Conservation (phyloP, 805 yeast species). For the Yamadazyma tumulicola region DNA sequence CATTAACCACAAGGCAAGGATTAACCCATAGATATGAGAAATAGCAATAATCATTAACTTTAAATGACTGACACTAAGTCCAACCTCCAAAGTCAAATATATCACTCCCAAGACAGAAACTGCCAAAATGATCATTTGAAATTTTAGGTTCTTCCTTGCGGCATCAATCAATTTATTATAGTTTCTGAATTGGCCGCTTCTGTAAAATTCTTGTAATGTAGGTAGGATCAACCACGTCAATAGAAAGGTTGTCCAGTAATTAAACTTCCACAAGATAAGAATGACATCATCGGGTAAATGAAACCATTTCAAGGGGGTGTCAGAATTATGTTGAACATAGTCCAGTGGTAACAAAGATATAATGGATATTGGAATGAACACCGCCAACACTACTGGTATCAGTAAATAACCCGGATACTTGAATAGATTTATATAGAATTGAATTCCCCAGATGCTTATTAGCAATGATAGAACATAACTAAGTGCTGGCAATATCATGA, state of each 20-base stretch:
- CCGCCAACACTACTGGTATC: conserved; percentile 51
- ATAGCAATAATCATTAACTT: conserved; percentile 69
- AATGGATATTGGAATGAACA: conserved; percentile 72
- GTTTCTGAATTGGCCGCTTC: conserved; percentile 61
- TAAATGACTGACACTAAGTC: conserved; percentile 51
- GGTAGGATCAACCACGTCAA: conserved; percentile 79
- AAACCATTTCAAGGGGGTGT: conserved; percentile 35
- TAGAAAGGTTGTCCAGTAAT: conserved; percentile 78
- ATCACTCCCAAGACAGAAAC: conserved; percentile 52
- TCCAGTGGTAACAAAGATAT: conserved; percentile 74
- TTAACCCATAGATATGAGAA: conserved; percentile 72
- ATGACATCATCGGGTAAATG: conserved; percentile 45
- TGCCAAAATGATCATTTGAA: conserved; percentile 54
- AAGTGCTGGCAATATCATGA: conserved; percentile 28
- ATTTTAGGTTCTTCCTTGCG: conserved; percentile 50
- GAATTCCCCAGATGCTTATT: conserved; percentile 24
- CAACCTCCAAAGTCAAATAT: conserved; percentile 52
- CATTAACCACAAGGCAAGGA: conserved; percentile 77
- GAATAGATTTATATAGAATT: conserved; percentile 32
- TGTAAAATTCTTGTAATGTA: conserved; percentile 65
- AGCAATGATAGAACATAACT: conserved; percentile 28
- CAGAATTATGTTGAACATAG: conserved; percentile 51
- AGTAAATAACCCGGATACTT: conserved; percentile 39
- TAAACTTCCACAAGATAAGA: conserved; percentile 63
- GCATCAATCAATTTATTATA: conserved; percentile 53